These are phyloP conservation scores for Rhodotorula sp. DNA, from an alignment of 1,284 basidiomycete genomes.

Conservation along the genomic window DNA sequence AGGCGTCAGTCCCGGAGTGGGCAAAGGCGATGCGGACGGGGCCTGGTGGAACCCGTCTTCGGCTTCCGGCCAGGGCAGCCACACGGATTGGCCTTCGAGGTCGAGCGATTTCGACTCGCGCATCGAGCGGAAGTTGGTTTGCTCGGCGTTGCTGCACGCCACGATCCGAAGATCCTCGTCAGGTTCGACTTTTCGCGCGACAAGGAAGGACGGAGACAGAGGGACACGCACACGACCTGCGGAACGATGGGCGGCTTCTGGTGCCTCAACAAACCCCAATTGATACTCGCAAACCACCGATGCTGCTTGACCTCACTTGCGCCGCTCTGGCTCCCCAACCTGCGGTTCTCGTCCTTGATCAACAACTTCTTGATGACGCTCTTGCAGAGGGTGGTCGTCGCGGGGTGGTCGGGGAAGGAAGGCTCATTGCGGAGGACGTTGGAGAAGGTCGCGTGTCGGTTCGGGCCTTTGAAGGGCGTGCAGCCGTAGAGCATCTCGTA, in stretches of 20 bases:
- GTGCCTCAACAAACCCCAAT: conserved; percentile 94
- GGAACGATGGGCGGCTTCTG: conserved; percentile 75
- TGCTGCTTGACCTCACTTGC: conserved; percentile 98
- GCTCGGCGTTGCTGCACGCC: conserved; percentile 17
- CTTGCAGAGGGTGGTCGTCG: conserved; percentile 80
- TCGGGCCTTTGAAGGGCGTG: conserved; percentile 95
- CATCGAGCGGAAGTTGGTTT: conserved; percentile 81
- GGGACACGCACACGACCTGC: conserved; percentile 42
- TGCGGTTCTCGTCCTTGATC: conserved; percentile 87
- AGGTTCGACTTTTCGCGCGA: too few species aligned
- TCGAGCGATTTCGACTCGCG: conserved; percentile 87
- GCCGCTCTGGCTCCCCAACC: conserved; percentile 86
- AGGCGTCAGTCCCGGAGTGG: neutral
- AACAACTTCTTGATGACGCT: conserved; percentile 82
- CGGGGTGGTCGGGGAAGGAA: conserved; percentile 79
- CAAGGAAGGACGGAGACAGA: neutral
- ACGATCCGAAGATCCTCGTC: neutral
- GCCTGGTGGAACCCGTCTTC: conserved; percentile 11
- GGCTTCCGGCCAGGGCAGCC: conserved; percentile 34
- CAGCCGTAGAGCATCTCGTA: conserved; percentile 86
- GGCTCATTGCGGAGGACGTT: conserved; percentile 90
- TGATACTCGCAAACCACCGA: conserved; percentile 95
- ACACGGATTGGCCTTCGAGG: conserved; percentile 59
- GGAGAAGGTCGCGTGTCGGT: conserved; percentile 91
- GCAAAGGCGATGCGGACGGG: neutral